phyloP scores from a whole-genome alignment of 139 green algal genomes.

The Edaphochlamys debaryana region DNA sequence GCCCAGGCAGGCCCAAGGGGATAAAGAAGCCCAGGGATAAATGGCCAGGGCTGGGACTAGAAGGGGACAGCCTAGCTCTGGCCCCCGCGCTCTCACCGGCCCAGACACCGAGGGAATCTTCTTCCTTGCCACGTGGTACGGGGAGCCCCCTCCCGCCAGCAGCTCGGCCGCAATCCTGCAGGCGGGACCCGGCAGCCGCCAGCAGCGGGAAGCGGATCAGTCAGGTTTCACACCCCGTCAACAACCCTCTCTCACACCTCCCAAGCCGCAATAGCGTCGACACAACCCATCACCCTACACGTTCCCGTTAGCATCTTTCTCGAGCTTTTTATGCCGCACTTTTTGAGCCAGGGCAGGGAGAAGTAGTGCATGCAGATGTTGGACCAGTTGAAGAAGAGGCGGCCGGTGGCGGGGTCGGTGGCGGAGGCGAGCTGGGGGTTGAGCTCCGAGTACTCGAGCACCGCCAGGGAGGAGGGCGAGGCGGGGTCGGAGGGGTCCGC shows the following conservation, averaged over 20 bases:
- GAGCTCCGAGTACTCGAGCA: constrained; percentile 95
- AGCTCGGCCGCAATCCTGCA: constrained; percentile 41
- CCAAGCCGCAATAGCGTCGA: no score
- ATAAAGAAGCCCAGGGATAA: background rate
- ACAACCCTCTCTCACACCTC: no score
- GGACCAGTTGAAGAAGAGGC: constrained; percentile 86
- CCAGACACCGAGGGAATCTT: constrained; percentile 69
- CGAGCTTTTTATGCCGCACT: no score
- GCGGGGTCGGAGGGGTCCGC: background rate
- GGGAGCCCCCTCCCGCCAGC: background rate
- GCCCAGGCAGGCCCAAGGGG: no score
- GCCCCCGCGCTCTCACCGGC: background rate
- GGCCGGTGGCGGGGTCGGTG: constrained; percentile 62
- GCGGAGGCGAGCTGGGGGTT: constrained; percentile 69
- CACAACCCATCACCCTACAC: no score
- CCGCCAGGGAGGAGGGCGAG: constrained; percentile 51
- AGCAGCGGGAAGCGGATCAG: no score
- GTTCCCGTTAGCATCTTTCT: no score
- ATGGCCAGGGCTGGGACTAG: no score
- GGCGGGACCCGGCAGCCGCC: no score
- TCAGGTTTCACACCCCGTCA: no score
- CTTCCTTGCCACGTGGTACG: constrained; percentile 94
- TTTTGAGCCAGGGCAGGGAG: constrained; percentile 80
- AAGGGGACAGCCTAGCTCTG: no score
- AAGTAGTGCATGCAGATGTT: constrained; percentile 99